phyloP scores from a whole-genome alignment of 495 filamentous ascomycete species.

The Staphylotrichum longicolle region DNA sequence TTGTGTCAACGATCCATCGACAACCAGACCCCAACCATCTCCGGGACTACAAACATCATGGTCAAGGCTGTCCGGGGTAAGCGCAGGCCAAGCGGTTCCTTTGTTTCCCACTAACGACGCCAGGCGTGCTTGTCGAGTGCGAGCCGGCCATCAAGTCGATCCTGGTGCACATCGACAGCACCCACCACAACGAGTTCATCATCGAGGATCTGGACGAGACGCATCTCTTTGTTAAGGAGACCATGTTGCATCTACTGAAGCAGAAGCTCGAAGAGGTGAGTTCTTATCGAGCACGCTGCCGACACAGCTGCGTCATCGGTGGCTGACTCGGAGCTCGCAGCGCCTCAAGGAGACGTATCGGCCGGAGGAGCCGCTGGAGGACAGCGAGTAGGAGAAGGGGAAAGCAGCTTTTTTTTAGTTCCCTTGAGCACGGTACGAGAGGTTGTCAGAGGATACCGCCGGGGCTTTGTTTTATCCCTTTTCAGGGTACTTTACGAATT shows the following conservation, averaged over 20 bases:
- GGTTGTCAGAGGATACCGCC: too few relatives aligned
- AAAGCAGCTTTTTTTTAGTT: too few relatives aligned
- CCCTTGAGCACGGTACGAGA: too few relatives aligned
- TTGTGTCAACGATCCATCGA: too few relatives aligned
- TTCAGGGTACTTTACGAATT: too few relatives aligned
- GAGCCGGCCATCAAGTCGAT: constrained; percentile 61
- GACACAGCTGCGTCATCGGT: too few relatives aligned
- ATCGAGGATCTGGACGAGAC: constrained; percentile 73
- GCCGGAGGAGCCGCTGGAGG: constrained; percentile 38
- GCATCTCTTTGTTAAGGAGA: constrained; percentile 70
- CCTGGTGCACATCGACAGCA: constrained; percentile 59
- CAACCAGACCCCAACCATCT: too few relatives aligned
- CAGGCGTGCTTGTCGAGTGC: constrained; percentile 72
- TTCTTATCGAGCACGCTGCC: neutral
- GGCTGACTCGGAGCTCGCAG: constrained; percentile 21
- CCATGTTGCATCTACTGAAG: constrained; percentile 58
- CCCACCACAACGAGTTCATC: constrained; percentile 51
- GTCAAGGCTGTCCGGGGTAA: constrained; percentile 23
- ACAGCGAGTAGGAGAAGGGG: constrained; percentile 35
- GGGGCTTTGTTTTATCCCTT: too few relatives aligned
- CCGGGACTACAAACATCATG: constrained; percentile 4
- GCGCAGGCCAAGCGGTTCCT: neutral
- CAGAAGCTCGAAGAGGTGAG: constrained; percentile 58
- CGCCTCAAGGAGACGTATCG: constrained; percentile 45
- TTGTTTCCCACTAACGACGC: too few relatives aligned